These are phyloP conservation scores for Aechmea fasciata DNA, from an alignment of 176 grass and related monocot species.

Conservation along the genomic window DNA sequence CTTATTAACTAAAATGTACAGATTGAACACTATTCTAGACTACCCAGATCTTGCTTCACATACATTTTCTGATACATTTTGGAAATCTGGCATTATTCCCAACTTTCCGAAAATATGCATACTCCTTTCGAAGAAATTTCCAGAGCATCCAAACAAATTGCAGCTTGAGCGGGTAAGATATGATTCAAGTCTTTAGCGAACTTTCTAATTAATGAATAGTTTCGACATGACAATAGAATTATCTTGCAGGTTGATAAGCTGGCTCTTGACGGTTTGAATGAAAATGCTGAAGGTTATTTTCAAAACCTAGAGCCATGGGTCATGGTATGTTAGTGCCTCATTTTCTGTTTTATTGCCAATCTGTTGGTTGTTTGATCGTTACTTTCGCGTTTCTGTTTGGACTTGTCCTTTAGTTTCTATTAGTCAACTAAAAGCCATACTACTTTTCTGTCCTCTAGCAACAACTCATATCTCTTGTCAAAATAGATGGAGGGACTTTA, in stretches of 20 bases:
- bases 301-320: conserved; percentile 93
- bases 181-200: neutral
- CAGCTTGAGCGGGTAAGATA: conserved; percentile 70
- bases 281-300: conserved; percentile 92
- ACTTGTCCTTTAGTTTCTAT: neutral
- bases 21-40: conserved; percentile 58
- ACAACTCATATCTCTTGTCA: no score
- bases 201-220: conserved; percentile 4
- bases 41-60: conserved; percentile 64
- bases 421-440: no score
- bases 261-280: conserved; percentile 82
- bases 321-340: conserved; percentile 39
- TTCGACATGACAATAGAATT: conserved; percentile 10
- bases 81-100: conserved; percentile 82
- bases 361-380: neutral
- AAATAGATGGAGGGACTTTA: no score
- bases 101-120: conserved; percentile 85
- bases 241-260: conserved; percentile 79
- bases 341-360: neutral
- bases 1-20: conserved; percentile 83
- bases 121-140: conserved; percentile 85
- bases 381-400: neutral
- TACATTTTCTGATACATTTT: conserved; percentile 72
- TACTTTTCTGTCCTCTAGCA: no score
- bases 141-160: conserved; percentile 90